Base-by-base conservation (phyloP, 2,329 filamentous ascomycete genomes). In the Hypoxylon sp. region DNA sequence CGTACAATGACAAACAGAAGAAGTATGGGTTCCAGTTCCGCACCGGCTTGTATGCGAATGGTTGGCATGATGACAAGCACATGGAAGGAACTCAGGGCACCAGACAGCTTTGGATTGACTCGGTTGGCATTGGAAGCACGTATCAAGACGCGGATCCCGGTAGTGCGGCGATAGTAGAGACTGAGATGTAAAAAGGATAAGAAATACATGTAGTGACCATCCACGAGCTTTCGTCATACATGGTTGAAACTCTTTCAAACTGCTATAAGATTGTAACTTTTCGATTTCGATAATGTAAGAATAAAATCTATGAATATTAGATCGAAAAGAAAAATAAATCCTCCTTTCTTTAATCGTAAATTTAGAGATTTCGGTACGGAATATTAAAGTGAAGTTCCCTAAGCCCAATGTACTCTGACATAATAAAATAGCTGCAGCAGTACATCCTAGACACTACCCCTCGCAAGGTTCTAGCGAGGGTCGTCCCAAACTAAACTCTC, bases 11-110 rank as follows among this genome's bases (percentile, higher is more conserved):
- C 66, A 67, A 66, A 50, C 69, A 63, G 60, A 70, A 64, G 64
- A 70, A 67, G 24, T 65, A 73, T 19, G 69, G 71, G 0, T 80
- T 80, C 64, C 70, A 79, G 54, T 80, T 80, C 69, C 39, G 70
- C n/a, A 75, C 79, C 39, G 79, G 80, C 3, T 68, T 81, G 22
- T 81, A 81, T 73, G 80, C 79, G 0, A 81, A 81, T 63, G 74
- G 77, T 2, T 81, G 80, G 80, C 72, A 79, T 64, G 79, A 80
- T 60, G 74, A 80, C 59, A 68, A 68, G 5, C 62, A 67, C 13
- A 74, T 79, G 72, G 70, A 75, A 55, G 78, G 79, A 1, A 78
- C 74, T 26, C 67, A 70, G 62, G 74, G 73, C 0, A 77, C 75
- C 3, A 69, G 79, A 13, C 72, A 78, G 59, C 59, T 80, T 46